Conservation (phyloP, 176 grass and related monocot genomes). For the Oryza rufipogon region DNA sequence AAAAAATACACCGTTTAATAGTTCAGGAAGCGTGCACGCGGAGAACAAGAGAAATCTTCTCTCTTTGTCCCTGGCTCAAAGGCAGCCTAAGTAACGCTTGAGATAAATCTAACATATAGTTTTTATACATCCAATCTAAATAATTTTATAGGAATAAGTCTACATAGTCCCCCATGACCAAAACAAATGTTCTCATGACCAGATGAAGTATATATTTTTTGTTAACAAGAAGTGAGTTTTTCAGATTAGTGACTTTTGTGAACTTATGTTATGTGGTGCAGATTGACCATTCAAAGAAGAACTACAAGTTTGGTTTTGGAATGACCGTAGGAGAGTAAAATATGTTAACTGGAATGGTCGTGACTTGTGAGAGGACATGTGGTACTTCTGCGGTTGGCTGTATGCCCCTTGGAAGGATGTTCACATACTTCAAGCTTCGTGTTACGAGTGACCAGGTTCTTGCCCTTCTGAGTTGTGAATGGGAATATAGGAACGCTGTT, state of each 20-base stretch:
- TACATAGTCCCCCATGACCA: too few species aligned
- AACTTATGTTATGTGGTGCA: conserved; percentile 48
- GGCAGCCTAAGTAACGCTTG: background rate
- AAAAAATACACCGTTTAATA: too few species aligned
- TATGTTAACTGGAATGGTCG: conserved; percentile 26
- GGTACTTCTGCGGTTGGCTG: conserved; percentile 29
- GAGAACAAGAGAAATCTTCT: too few species aligned
- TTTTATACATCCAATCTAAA: background rate
- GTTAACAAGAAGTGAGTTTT: conserved; percentile 11
- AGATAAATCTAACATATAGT: background rate
- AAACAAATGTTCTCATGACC: background rate
- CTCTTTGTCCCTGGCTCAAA: too few species aligned
- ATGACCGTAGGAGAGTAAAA: conserved; percentile 93
- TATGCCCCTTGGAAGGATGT: conserved; percentile 15
- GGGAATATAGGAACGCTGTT: conserved; percentile 26
- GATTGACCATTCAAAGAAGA: conserved; percentile 98
- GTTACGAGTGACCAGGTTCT: conserved; percentile 35
- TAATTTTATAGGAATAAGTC: background rate
- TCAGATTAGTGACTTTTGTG: background rate
- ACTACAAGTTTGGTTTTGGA: conserved; percentile 99
- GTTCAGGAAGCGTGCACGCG: too few species aligned
- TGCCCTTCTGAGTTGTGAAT: conserved; percentile 6
- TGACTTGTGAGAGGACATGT: conserved; percentile 7
- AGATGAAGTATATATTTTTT: background rate
- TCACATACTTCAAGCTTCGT: conserved; percentile 24